A percentile compares a stretch with the other conserved stretches of the same genome.
Conservation (phyloP, 1,139 yeast species). For the Magnusiomyces fungicola region DNA sequence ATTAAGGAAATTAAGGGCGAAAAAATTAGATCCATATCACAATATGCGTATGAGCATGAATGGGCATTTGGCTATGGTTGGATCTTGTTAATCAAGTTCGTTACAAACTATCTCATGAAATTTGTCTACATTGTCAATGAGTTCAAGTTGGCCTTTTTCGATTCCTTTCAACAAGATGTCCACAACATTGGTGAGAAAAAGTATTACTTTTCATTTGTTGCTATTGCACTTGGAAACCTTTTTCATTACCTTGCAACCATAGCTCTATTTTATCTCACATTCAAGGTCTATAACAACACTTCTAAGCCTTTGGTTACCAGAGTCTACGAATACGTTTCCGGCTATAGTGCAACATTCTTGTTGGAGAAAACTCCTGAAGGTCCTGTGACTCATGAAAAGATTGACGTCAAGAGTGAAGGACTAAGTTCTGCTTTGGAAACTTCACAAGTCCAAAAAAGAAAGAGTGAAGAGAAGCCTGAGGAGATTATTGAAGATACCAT, state of each 20-base stretch:
- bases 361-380: no score
- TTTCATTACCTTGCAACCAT: slow-evolving; percentile 47
- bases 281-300: slow-evolving; percentile 20
- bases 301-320: slow-evolving; percentile 9
- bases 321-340: slow-evolving; percentile 11
- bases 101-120: slow-evolving; percentile 5
- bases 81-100: slow-evolving; percentile 45
- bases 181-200: slow-evolving; percentile 28
- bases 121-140: neutral
- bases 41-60: slow-evolving; percentile 67
- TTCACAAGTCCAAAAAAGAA: no score
- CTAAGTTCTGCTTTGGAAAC: no score
- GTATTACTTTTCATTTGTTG: slow-evolving; percentile 40
- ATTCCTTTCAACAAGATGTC: neutral
- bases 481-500: no score
- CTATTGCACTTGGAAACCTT: slow-evolving; percentile 44
- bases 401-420: no score
- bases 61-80: slow-evolving; percentile 82
- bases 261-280: slow-evolving; percentile 47
- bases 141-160: slow-evolving; percentile 6
- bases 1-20: neutral
- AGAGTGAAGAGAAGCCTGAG: no score
- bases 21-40: neutral
- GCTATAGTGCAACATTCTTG: no score
- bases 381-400: no score